Evolutionary conservation across 2,329 filamentous ascomycete species (phyloP), one percentile per base, ranked within the genome.

Genomic region (Neonectria faginata): DNA sequence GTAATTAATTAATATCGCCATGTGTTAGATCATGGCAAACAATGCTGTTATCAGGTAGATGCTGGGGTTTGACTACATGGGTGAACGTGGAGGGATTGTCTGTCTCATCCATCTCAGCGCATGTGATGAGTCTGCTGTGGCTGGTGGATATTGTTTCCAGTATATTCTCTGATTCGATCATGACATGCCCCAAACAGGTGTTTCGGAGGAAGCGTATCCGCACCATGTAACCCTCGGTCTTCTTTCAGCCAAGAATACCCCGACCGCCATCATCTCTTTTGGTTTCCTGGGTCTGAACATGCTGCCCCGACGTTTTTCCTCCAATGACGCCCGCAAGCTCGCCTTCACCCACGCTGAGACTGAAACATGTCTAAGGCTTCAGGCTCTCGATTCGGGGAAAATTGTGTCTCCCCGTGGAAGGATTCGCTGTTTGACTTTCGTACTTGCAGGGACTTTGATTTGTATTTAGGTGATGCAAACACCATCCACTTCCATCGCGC

Each of bases 141-240:
- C 42, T 45, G 42, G 42, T 45, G 42, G 42, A 45, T 45, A 45
- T 45, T 45, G 42, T 45, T 47, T 25, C 11, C 20, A 27, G 44
- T 47, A 47, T 25, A 27, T 25, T 16, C 41, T 5, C 33, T 25
- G 44, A 27, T 47, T 25, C 22, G 11, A 47, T 27, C 6, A 45
- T 45, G 18, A 22, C 12, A 25, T 7, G 27, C 12, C 44, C 44
- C 10, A n/a, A 47, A 47, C 5, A 12, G 20, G 44, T 47, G 44
- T 60, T 45, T 25, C 59, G 59, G 59, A 61, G 25, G 59, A 50
- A 42, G 36, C 33, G 16, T 18, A 11, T 57, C 59, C 59, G 59
- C 25, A 20, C 44, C 33, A 61, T 57, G 59, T 48, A 61, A 61
- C 59, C 5, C 29, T 14, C 16, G 11, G 22, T 14, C 52, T 48